Evolutionary conservation across 2,329 filamentous ascomycete species (phyloP), one percentile per base, ranked within the genome.

Genomic region (Hypoxylon sp.): DNA sequence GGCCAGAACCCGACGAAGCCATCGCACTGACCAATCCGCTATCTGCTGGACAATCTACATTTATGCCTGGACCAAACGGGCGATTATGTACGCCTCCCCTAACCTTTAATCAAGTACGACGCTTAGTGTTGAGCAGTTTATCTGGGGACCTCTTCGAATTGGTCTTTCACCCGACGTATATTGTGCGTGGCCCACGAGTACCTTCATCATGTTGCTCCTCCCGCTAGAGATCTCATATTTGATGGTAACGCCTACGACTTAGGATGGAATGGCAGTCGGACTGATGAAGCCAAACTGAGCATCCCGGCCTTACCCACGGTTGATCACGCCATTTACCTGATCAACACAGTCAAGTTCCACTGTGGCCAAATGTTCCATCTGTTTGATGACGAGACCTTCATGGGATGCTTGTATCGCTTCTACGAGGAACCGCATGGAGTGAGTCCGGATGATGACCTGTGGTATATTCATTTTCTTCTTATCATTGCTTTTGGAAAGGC

Each of bases 381-480:
- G 2, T 52, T 52, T 10, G 50, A 52, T 13, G 50, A 52, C n/a
- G 50, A 52, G 17, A 32, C 30, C 7, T 52, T 52, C 7, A 30
- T 34, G n/a, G 28, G 32, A 11, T 32, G 3, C 32, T 32, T 52
- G 14, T 32, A 52, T n/a, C 50, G 32, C 17, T 52, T 52, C 32
- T 52, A 52, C 19, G 30, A 30, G 5, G 50, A 52, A 32, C 50
- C 50, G 13, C 19, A n/a, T n/a, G 32, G 21, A 6, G 30, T 19
- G 6, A 21, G 11, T 25, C 10, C 14, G 2, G 32, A n/a, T 25
- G 17, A 30, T n/a, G 32, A 32, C 32, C 5, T 52, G 13, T 52
- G 50, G 50, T 52, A 52, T 32, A 52, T 52, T n/a, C 50, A 52
- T 32, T 52, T 52, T 52, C 50, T 52, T 13, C 50, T 52, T 25